These are phyloP conservation scores for Aspergillus conjunctus DNA, from an alignment of 495 filamentous ascomycete genomes.

Conservation along the genomic window DNA sequence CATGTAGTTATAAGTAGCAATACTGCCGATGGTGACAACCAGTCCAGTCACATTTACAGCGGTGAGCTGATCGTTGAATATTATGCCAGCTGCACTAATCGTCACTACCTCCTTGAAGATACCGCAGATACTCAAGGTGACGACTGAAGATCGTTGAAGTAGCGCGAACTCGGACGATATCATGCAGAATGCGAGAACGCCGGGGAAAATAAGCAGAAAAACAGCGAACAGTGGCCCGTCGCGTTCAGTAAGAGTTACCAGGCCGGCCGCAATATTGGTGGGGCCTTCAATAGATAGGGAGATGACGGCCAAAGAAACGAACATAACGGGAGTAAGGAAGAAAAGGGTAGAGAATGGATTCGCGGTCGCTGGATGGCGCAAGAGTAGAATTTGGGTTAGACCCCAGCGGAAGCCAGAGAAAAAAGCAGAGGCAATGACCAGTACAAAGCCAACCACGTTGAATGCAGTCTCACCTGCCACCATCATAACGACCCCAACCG, in stretches of 20 bases:
- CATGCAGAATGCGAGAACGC: conserved; percentile 92
- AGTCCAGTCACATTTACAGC: conserved; percentile 86
- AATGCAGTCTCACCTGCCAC: conserved; percentile 95
- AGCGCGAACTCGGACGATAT: conserved; percentile 94
- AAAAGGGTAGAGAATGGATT: conserved; percentile 98
- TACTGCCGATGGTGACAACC: conserved; percentile 83
- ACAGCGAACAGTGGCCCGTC: conserved; percentile 63
- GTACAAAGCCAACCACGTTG: conserved; percentile 80
- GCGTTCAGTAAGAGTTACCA: conserved; percentile 60
- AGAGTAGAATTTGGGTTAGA: conserved; percentile 91
- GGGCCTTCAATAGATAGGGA: conserved; percentile 87
- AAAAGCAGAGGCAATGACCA: conserved; percentile 90
- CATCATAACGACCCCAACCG: conserved; percentile 96
- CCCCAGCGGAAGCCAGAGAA: conserved; percentile 98
- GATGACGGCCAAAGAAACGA: conserved; percentile 74
- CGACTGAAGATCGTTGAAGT: conserved; percentile 90
- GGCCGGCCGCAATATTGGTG: conserved; percentile 59
- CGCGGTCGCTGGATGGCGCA: conserved; percentile 91
- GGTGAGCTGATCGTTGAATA: conserved; percentile 89
- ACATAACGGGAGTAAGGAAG: conserved; percentile 97
- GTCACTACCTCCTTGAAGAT: conserved; percentile 99
- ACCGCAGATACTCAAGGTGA: conserved; percentile 93
- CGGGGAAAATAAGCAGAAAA: conserved; percentile 81
- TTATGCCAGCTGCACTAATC: conserved; percentile 81
- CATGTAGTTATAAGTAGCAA: conserved; percentile 90